These are phyloP conservation scores for Rhizopogon salebrosus DNA, from an alignment of 768 basidiomycete genomes.

Conservation along the genomic window DNA sequence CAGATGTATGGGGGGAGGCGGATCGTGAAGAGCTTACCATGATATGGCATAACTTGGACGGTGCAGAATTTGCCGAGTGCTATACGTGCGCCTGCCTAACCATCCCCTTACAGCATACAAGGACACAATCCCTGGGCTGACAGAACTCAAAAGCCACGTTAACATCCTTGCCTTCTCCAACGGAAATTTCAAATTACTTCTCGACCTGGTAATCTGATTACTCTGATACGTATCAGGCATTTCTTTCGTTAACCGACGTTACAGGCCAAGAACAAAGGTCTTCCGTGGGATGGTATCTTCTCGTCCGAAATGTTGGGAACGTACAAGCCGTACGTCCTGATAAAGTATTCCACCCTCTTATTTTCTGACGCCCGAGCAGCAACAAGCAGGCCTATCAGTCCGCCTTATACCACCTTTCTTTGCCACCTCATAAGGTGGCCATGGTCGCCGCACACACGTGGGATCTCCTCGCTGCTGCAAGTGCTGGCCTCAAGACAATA, in stretches of 20 bases:
- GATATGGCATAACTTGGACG: constrained; percentile 57
- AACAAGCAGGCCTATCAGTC: constrained; percentile 43
- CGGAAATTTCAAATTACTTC: constrained; percentile 54
- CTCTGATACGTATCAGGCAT: neutral
- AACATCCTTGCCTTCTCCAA: constrained; percentile 58
- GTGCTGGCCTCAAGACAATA: constrained; percentile 50
- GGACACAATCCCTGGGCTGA: constrained; percentile 45
- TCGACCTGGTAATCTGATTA: constrained; percentile 46
- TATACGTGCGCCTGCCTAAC: neutral
- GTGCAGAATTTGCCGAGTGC: constrained; percentile 24
- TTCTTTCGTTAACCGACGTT: neutral
- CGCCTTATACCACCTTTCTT: constrained; percentile 41
- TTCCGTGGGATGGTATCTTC: constrained; percentile 63
- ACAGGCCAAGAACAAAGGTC: constrained; percentile 54
- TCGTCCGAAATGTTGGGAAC: constrained; percentile 55
- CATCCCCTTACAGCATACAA: constrained; percentile 43
- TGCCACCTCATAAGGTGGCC: constrained; percentile 42
- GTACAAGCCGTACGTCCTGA: constrained; percentile 57
- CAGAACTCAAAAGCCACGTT: constrained; percentile 43
- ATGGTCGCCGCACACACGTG: constrained; percentile 62
- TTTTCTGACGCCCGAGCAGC: constrained; percentile 17
- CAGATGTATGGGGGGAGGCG: constrained; percentile 35
- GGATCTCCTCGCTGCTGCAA: constrained; percentile 53
- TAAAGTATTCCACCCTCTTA: neutral
- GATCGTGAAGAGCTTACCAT: constrained; percentile 41